A percentile compares a stretch with the other conserved stretches of the same genome.
Evolutionary conservation across 2,329 filamentous ascomycete species (phyloP).

Genomic region (Leptodontidium sp.): DNA sequence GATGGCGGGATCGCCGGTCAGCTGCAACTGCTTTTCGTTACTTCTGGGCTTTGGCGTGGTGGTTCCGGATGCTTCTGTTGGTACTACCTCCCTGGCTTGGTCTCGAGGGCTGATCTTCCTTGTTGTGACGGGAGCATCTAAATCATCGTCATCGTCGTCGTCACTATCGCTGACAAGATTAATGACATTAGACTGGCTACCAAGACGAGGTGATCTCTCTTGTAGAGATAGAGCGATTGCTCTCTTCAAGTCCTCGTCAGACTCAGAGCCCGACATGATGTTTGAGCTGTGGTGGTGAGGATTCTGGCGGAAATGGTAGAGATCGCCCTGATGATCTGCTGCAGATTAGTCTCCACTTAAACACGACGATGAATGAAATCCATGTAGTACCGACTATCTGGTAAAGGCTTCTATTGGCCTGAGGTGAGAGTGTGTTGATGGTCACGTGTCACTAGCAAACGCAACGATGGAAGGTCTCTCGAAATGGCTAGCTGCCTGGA

Average conservation of each 20-base stretch:
- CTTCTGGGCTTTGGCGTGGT: neutral
- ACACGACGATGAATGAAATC: neutral
- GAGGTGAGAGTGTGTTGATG: neutral
- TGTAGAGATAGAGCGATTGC: constrained; percentile 67
- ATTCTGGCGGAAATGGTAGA: neutral
- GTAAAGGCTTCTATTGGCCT: neutral
- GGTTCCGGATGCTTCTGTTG: neutral
- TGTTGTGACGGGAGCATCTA: constrained; percentile 42
- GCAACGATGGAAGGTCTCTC: neutral
- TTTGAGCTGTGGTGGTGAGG: neutral
- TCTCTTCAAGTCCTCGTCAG: constrained; percentile 63
- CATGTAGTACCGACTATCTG: no score
- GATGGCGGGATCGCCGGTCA: no score
- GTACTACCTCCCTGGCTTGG: neutral
- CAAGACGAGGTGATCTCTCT: constrained; percentile 15
- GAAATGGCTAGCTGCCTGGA: no score
- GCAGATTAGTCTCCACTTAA: neutral
- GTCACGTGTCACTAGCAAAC: neutral
- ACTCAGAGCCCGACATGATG: constrained; percentile 44
- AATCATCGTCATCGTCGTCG: constrained; percentile 44
- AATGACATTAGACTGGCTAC: constrained; percentile 39
- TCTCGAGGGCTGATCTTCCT: neutral
- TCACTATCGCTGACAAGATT: constrained; percentile 47
- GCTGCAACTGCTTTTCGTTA: no score
- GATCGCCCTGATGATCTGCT: neutral